Conservation (phyloP, 345 rosid species). For the Reutealis trisperma region DNA sequence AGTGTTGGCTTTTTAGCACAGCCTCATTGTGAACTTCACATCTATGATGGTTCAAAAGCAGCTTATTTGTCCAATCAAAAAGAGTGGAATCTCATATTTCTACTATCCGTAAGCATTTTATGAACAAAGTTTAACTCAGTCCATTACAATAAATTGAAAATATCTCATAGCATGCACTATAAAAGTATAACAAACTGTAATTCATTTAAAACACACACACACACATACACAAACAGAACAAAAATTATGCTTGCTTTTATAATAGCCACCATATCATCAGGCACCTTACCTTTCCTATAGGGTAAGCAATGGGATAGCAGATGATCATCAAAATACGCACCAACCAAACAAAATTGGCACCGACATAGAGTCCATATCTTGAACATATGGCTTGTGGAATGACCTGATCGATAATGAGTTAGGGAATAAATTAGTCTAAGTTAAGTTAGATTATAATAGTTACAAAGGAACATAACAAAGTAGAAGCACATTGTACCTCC, state of each 20-base stretch:
- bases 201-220: not conserved
- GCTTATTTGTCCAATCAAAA: not conserved
- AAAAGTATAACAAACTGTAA: not conserved
- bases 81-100: not conserved
- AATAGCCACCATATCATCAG: not conserved
- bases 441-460: not conserved
- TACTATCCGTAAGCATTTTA: not conserved
- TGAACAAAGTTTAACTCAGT: not conserved
- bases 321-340: slow-evolving; percentile 34
- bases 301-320: slow-evolving; percentile 34
- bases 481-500: slow-evolving; percentile 18
- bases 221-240: not conserved
- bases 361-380: slow-evolving; percentile 31
- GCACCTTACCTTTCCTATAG: slow-evolving; percentile 27
- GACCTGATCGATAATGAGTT: slow-evolving; percentile 13
- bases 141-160: not conserved
- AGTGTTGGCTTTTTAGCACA: not conserved
- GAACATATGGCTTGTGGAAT: slow-evolving; percentile 37
- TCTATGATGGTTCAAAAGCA: not conserved
- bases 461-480: not conserved
- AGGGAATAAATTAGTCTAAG: not conserved
- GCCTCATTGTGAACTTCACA: not conserved
- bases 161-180: not conserved
- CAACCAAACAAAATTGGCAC: slow-evolving; percentile 35
- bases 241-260: not conserved